Conservation (phyloP, 306 rosid species). For the Lathyrus sativus region DNA sequence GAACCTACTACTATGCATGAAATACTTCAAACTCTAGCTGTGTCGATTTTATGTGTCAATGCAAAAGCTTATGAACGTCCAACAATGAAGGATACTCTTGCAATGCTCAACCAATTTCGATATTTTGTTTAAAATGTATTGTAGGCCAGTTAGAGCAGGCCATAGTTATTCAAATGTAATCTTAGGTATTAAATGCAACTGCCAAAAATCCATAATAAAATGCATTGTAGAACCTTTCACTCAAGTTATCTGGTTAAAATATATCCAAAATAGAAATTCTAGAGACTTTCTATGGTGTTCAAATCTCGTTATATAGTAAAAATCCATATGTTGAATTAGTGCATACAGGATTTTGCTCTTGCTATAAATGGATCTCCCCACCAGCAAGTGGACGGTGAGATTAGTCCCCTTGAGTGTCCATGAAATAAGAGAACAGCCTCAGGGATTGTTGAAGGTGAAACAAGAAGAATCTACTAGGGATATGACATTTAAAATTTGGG, state of each 20-base stretch:
- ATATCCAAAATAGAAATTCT: too few relatives aligned
- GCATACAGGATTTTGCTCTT: too few relatives aligned
- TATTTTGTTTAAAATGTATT: constrained; percentile 36
- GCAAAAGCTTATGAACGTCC: constrained; percentile 64
- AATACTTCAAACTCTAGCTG: constrained; percentile 77
- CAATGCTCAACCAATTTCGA: constrained; percentile 76
- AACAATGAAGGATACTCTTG: constrained; percentile 73
- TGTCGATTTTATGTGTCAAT: constrained; percentile 66
- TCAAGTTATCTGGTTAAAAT: background rate
- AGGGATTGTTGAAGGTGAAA: too few relatives aligned
- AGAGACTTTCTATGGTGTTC: too few relatives aligned
- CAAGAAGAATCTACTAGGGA: background rate
- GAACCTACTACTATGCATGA: constrained; percentile 69
- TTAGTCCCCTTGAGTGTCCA: too few relatives aligned
- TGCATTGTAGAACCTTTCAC: constrained; percentile 24
- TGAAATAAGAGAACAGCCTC: too few relatives aligned
- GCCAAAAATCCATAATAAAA: constrained; percentile 36
- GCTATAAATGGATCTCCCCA: too few relatives aligned
- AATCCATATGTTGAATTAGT: too few relatives aligned
- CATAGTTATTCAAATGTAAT: constrained; percentile 35
- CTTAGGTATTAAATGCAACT: constrained; percentile 35
- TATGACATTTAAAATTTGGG: constrained; percentile 33
- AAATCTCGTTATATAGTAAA: too few relatives aligned
- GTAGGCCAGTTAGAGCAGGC: constrained; percentile 31
- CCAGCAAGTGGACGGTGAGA: too few relatives aligned